Evolutionary conservation across 805 yeast species (phyloP).

Genomic region (Yarrowia deformans): DNA sequence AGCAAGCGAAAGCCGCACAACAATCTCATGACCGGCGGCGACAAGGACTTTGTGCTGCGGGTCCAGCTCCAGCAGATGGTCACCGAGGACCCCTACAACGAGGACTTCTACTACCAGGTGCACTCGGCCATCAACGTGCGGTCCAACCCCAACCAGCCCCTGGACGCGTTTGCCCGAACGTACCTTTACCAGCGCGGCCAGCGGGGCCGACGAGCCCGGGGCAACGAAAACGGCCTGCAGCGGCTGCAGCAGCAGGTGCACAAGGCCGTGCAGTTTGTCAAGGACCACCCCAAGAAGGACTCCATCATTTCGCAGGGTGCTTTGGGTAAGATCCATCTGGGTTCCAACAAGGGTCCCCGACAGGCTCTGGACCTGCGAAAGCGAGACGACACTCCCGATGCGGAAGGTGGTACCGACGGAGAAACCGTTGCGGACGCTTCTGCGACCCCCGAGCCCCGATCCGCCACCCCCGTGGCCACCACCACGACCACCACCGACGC

Average conservation of each 20-base stretch:
- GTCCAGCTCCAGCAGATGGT: conserved; percentile 95
- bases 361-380: conserved; percentile 67
- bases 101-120: conserved; percentile 95
- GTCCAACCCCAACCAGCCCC: conserved; percentile 61
- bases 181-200: conserved; percentile 91
- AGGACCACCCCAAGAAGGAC: conserved; percentile 74
- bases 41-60: conserved; percentile 92
- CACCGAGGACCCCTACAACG: conserved; percentile 95
- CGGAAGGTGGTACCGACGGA: conserved; percentile 42
- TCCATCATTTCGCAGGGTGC: conserved; percentile 82
- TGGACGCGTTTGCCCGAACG: conserved; percentile 89
- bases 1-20: conserved; percentile 56
- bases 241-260: conserved; percentile 98
- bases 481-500: conserved; percentile 36
- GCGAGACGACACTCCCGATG: conserved; percentile 23
- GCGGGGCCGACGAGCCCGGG: conserved; percentile 58
- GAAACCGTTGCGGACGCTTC: conserved; percentile 4
- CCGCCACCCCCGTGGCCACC: conserved; percentile 18
- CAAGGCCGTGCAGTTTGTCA: conserved; percentile 93
- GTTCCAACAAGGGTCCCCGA: conserved; percentile 81
- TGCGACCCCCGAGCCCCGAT: conserved; percentile 16
- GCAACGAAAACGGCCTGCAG: conserved; percentile 80
- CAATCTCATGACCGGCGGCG: conserved; percentile 96
- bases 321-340: conserved; percentile 81
- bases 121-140: conserved; percentile 74